These are phyloP conservation scores for Xylaria arbuscula DNA, from an alignment of 2,329 filamentous ascomycete species.

Conservation along the genomic window DNA sequence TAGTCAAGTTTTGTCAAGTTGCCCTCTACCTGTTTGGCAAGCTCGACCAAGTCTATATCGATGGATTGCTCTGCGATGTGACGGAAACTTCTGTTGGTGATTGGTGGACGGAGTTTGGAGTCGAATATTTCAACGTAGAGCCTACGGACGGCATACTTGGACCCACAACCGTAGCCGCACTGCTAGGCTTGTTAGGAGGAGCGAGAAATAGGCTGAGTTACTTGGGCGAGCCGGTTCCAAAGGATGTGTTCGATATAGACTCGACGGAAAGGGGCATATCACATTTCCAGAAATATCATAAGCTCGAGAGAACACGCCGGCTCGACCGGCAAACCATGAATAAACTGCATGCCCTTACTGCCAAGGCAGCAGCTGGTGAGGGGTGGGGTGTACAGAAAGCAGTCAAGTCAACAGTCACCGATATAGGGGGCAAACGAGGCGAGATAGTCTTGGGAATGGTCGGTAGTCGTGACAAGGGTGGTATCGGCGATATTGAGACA, in stretches of 20 bases:
- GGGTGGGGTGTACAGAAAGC: constrained; percentile 93
- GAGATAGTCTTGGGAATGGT: constrained; percentile 98
- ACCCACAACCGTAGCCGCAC: constrained; percentile 87
- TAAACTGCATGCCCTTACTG: constrained; percentile 82
- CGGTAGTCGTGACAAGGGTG: constrained; percentile 84
- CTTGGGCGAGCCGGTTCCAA: constrained; percentile 83
- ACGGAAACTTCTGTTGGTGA: constrained; percentile 90
- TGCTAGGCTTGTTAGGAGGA: constrained; percentile 89
- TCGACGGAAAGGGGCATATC: constrained; percentile 84
- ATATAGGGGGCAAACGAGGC: constrained; percentile 91
- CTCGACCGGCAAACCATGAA: constrained; percentile 87
- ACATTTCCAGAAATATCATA: constrained; percentile 90
- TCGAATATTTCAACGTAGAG: constrained; percentile 91
- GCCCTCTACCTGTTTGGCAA: constrained; percentile 89
- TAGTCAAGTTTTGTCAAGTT: constrained; percentile 91
- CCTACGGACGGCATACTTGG: constrained; percentile 93
- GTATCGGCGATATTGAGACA: constrained; percentile 92
- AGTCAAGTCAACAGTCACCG: constrained; percentile 93
- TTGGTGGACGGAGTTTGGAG: constrained; percentile 96
- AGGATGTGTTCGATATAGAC: constrained; percentile 90
- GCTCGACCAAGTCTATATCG: constrained; percentile 86
- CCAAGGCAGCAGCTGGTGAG: constrained; percentile 89
- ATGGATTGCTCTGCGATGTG: constrained; percentile 91
- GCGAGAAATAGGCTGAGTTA: constrained; percentile 90
- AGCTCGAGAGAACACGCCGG: constrained; percentile 79